Evolutionary conservation across 176 grass and related monocot species (phyloP).

Genomic region (Triticum urartu): DNA sequence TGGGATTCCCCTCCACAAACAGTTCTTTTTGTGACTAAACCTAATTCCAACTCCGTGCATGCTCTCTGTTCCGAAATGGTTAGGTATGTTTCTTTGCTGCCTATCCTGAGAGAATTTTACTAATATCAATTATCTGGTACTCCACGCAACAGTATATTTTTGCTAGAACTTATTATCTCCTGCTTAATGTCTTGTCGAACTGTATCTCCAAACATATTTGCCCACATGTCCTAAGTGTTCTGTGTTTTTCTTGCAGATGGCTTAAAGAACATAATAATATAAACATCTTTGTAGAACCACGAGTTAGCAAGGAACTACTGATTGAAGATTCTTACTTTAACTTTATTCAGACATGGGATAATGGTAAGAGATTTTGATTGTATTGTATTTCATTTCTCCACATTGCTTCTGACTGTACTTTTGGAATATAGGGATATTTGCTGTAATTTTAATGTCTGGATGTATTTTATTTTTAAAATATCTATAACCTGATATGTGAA

Average conservation of each 20-base stretch:
- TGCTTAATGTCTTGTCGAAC: slow-evolving; percentile 2
- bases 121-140: slow-evolving; percentile 11
- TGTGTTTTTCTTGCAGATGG: slow-evolving; percentile 66
- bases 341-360: slow-evolving; percentile 78
- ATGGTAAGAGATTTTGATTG: slow-evolving; percentile 49
- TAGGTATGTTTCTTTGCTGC: slow-evolving; percentile 56
- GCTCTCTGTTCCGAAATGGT: slow-evolving; percentile 71
- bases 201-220: slow-evolving; percentile 11
- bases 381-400: slow-evolving; percentile 9
- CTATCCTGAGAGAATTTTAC: neutral
- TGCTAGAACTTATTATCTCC: neutral
- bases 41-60: slow-evolving; percentile 82
- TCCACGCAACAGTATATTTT: neutral
- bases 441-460: neutral
- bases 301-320: slow-evolving; percentile 73
- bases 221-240: neutral
- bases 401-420: neutral
- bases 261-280: slow-evolving; percentile 74
- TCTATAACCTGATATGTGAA: slow-evolving; percentile 12
- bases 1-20: slow-evolving; percentile 92
- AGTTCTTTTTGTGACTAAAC: slow-evolving; percentile 90
- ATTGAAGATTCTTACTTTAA: slow-evolving; percentile 64
- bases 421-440: neutral
- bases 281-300: slow-evolving; percentile 83
- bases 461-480: slow-evolving; percentile 1